Percentiles rank a stretch among this genome's conserved stretches.
Evolutionary conservation across 2,329 filamentous ascomycete genomes (phyloP).

Genomic region (Chaetomium globosum): DNA sequence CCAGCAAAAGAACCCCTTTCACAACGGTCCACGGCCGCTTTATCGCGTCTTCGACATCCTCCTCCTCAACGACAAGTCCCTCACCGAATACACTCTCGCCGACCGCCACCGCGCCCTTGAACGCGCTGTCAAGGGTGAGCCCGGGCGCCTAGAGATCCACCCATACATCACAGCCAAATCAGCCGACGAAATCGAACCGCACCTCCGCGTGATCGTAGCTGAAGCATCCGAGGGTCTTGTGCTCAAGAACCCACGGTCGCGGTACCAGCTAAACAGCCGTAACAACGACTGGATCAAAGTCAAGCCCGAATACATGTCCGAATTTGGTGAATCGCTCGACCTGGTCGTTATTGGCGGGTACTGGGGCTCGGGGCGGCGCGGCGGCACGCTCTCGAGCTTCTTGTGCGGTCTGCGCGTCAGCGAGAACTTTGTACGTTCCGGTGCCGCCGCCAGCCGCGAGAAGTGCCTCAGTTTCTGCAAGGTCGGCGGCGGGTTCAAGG

Average conservation of each 20-base stretch:
- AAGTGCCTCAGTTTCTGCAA: slow-evolving; percentile 96
- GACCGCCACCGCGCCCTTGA: slow-evolving; percentile 78
- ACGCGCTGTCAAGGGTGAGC: slow-evolving; percentile 67
- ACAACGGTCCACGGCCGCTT: slow-evolving; percentile 70
- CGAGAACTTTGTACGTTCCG: slow-evolving; percentile 63
- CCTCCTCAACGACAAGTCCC: slow-evolving; percentile 76
- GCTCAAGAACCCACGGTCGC: slow-evolving; percentile 86
- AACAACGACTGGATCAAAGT: slow-evolving; percentile 99
- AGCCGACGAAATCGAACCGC: slow-evolving; percentile 73
- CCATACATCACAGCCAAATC: slow-evolving; percentile 66
- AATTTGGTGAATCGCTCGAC: slow-evolving; percentile 91
- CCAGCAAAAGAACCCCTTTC: slow-evolving; percentile 73
- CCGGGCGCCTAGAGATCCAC: slow-evolving; percentile 82
- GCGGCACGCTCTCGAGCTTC: slow-evolving; percentile 81
- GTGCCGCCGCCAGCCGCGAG: slow-evolving; percentile 58
- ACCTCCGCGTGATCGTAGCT: slow-evolving; percentile 79
- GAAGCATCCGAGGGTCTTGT: slow-evolving; percentile 89
- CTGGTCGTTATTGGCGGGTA: slow-evolving; percentile 89
- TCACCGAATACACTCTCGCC: slow-evolving; percentile 80
- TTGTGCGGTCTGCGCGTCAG: slow-evolving; percentile 84
- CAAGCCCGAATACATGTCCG: slow-evolving; percentile 97
- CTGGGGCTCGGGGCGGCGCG: slow-evolving; percentile 83
- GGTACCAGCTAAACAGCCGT: slow-evolving; percentile 83
- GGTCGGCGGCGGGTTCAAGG: slow-evolving; percentile 90
- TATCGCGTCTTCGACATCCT: slow-evolving; percentile 90